These are phyloP conservation scores for Suhomyces bolitotheri DNA, from an alignment of 1,139 yeast genomes.

Conservation along the genomic window DNA sequence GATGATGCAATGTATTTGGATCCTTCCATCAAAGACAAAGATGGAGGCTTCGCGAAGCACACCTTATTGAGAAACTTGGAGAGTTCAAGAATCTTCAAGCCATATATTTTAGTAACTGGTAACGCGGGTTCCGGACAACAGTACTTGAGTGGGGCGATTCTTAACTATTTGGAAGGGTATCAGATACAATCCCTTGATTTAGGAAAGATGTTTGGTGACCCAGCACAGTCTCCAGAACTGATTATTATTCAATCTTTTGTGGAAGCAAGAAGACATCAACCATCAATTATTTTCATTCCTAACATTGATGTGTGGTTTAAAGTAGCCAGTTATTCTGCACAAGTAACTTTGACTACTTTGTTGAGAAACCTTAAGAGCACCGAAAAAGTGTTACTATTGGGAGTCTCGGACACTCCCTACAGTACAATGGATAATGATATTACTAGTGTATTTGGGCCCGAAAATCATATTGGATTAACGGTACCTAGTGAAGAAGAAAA, in stretches of 20 bases:
- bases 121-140: slow-evolving; percentile 85
- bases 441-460: slow-evolving; percentile 54
- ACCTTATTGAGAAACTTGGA: slow-evolving; percentile 60
- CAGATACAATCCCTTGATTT: slow-evolving; percentile 86
- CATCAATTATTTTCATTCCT: slow-evolving; percentile 83
- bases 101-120: slow-evolving; percentile 76
- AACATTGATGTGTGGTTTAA: slow-evolving; percentile 76
- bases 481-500: slow-evolving; percentile 47
- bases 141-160: slow-evolving; percentile 78
- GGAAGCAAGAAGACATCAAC: slow-evolving; percentile 89
- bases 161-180: slow-evolving; percentile 84
- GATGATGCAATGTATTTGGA: slow-evolving; percentile 73
- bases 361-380: slow-evolving; percentile 67
- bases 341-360: slow-evolving; percentile 69
- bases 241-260: slow-evolving; percentile 79
- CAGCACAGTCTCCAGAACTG: slow-evolving; percentile 82
- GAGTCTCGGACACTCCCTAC: slow-evolving; percentile 59
- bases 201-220: slow-evolving; percentile 74
- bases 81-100: slow-evolving; percentile 73
- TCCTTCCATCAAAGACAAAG: slow-evolving; percentile 54
- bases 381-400: slow-evolving; percentile 77
- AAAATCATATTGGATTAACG: slow-evolving; percentile 47
- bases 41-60: slow-evolving; percentile 70
- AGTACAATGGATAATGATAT: slow-evolving; percentile 37
- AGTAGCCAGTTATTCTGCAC: slow-evolving; percentile 68